Evolutionary conservation across 768 basidiomycete species (phyloP).

Genomic region (Ephemerocybe angulata): DNA sequence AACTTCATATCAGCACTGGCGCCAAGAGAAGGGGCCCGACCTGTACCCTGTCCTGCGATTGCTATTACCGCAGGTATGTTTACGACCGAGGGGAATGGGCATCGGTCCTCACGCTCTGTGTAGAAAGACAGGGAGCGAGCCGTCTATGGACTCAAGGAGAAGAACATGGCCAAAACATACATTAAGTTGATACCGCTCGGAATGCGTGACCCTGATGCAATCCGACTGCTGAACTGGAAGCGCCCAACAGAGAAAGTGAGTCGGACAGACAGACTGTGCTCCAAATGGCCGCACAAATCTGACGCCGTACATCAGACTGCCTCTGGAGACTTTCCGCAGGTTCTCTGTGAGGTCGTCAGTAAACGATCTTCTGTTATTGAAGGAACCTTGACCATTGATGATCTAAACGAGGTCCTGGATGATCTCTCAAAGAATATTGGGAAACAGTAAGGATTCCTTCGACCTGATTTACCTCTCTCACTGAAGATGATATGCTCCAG

Average conservation of each 20-base stretch:
- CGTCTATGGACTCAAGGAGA: constrained; percentile 93
- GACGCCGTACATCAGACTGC: constrained; percentile 43
- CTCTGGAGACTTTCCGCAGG: constrained; percentile 85
- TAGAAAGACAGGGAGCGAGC: constrained; percentile 94
- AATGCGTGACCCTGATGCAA: constrained; percentile 73
- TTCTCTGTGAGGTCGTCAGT: constrained; percentile 82
- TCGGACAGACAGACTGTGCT: too few relatives aligned
- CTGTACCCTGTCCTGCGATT: constrained; percentile 87
- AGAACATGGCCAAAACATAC: constrained; percentile 88
- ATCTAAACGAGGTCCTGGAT: constrained; percentile 79
- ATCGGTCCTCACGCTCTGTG: neutral
- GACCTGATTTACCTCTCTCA: neutral
- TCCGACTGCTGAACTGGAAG: constrained; percentile 88
- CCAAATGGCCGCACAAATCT: neutral
- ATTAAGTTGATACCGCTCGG: constrained; percentile 87
- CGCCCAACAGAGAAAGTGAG: constrained; percentile 68
- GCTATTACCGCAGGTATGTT: constrained; percentile 77
- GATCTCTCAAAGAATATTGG: constrained; percentile 68
- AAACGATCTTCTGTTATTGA: constrained; percentile 79
- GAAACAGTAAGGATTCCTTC: constrained; percentile 54
- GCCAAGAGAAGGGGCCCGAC: constrained; percentile 80
- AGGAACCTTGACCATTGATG: constrained; percentile 73
- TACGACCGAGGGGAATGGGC: neutral
- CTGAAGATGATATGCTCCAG: constrained; percentile 35
- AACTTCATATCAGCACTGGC: constrained; percentile 67